Percentiles rank a stretch among this genome's conserved stretches.
Evolutionary conservation across 805 yeast species (phyloP).

Genomic region (Saccharomycopsis lassenensis): DNA sequence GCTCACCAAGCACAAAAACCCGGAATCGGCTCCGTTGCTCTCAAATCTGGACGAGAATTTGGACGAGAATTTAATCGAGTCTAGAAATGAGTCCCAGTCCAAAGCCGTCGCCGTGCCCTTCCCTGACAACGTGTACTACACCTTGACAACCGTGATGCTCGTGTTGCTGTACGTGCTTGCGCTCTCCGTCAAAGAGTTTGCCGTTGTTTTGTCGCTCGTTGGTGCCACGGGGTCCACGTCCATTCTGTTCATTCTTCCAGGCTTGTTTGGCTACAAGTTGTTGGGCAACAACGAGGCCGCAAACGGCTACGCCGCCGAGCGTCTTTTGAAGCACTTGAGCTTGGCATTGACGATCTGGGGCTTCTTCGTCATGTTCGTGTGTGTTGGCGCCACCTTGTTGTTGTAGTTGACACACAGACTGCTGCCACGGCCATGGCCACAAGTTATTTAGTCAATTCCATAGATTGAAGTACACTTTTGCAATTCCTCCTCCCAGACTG

Average conservation of each 20-base stretch:
- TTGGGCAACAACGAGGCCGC: constrained; percentile 22
- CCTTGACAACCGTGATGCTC: constrained; percentile 39
- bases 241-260: constrained; percentile 69
- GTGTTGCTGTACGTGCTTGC: constrained; percentile 45
- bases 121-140: constrained; percentile 34
- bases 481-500: too few species aligned
- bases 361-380: constrained; percentile 54
- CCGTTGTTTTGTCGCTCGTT: constrained; percentile 57
- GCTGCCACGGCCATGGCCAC: too few species aligned
- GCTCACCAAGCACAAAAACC: constrained; percentile 21
- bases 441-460: too few species aligned
- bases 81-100: not conserved
- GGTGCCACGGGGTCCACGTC: constrained; percentile 81
- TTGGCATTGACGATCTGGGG: constrained; percentile 60
- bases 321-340: constrained; percentile 35
- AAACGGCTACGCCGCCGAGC: constrained; percentile 21
- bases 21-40: constrained; percentile 7
- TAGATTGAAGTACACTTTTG: too few species aligned
- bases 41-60: not conserved
- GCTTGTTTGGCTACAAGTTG: constrained; percentile 58
- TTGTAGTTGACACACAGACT: not conserved
- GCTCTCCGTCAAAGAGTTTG: constrained; percentile 49
- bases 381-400: constrained; percentile 33
- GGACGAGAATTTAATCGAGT: not conserved
- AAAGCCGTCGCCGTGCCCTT: constrained; percentile 33